Evolutionary conservation across 257 asterid genomes (phyloP), one percentile per base, ranked within the genome.

Genomic region (Forsythia suspensa): DNA sequence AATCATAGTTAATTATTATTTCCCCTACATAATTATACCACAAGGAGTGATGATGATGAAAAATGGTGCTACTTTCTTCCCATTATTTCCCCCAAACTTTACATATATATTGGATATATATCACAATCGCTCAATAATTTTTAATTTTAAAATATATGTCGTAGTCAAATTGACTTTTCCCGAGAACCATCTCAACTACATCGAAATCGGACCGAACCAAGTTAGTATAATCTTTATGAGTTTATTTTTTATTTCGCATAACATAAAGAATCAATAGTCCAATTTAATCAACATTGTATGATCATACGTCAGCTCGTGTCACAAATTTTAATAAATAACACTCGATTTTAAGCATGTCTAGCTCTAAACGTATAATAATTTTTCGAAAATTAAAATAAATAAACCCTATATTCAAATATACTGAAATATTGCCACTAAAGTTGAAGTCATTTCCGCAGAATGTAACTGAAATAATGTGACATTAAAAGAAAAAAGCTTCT

Each of bases 21-120:
- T 63, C 6, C 67, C 86, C 84, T 82, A 82, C 87, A 86, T 73
- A 84, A 84, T 84, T 80, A 72, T 80, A 75, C 73, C 77, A 77
- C 80, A 70, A 74, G 82, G 75, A 82, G 11, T 8, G 4, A 70
- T 51, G 70, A 77, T 70, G 39, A 44, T 68, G 34, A 77, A 44
- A 67, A 21, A 48, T 15, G 70, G 10, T 44, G 72, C 72, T 77
- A 74, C 76, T 78, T 82, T 85, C 51, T 21, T 73, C 18, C 73
- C 72, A 77, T 59, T 59, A 75, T 82, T 24, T 42, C 9, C 18
- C 74, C 16, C 3, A 7, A 75, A 75, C 44, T 70, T 44, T 15
- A 29, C n/a, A 57, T 48, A 48, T 6, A 48, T 48, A 12, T 4
- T 13, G 9, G n/a, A 12, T 48, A 48, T 40, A 6, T 4, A 40